Base-by-base conservation (phyloP, 345 rosid species). In the Aquilaria yunnanensis region DNA sequence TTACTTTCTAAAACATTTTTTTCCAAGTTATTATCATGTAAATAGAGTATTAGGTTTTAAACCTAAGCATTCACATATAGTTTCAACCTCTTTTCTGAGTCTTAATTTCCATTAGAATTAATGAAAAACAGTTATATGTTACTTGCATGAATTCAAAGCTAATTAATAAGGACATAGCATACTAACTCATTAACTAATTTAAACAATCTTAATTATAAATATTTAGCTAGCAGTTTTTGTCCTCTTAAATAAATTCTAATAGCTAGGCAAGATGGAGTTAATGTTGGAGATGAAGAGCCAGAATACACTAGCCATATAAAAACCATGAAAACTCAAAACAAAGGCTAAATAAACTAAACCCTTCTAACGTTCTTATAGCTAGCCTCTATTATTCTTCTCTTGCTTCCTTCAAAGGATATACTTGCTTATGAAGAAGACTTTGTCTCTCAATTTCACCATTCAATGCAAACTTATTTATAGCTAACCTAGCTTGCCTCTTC, bases 401-500 rank as follows among this genome's bases (percentile, higher is more conserved):
- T 81, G 77, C 85, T 81, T 81, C 70, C 57, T 8, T 13, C 51
- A 5, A 31, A 78, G 71, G 85, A 57, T 73, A 73, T 78, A 71
- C 78, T 71, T 67, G 63, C 72, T 74, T 71, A 14, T 23, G 56
- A 55, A 64, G 11, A 56, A 48, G 63, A 62, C 56, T 32, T 72
- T 66, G 32, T 59, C 61, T 63, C 56, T 62, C 61, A 34, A 2
- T 60, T 23, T 52, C 57, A 32, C 30, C 34, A 50, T 47, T n/a
- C 46, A 16, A 34, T 8, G 45, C 54, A 54, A 12, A 49, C 67
- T 51, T 48, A 65, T 10, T 14, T n/a, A n/a, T 23, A 47, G 32
- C 53, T 23, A 34, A 32, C 37, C 10, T 33, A 5, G 51, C 60
- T 41, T 63, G 23, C 37, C 48, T 23, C 23, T 23, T 23, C 23